These are phyloP conservation scores for Chalara sp. DNA, from an alignment of 2,329 filamentous ascomycete genomes.

Conservation along the genomic window DNA sequence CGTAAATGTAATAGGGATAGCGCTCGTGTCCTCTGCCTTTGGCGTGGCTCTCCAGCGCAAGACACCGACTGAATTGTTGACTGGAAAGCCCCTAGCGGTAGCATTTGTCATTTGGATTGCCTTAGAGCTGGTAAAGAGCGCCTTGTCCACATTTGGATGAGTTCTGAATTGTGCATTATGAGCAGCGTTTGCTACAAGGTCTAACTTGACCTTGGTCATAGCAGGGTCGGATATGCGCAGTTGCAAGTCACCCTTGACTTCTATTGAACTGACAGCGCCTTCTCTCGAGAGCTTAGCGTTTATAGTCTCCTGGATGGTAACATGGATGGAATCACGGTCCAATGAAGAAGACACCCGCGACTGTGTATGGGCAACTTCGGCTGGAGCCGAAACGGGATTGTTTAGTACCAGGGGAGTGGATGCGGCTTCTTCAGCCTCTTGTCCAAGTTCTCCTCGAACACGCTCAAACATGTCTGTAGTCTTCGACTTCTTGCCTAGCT, in stretches of 20 bases:
- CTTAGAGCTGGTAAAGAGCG: constrained; percentile 75
- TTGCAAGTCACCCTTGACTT: constrained; percentile 87
- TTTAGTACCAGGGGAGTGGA: constrained; percentile 57
- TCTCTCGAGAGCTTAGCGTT: constrained; percentile 84
- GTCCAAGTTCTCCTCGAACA: constrained; percentile 85
- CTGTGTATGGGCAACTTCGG: constrained; percentile 42
- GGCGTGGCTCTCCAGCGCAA: constrained; percentile 86
- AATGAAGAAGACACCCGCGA: constrained; percentile 57
- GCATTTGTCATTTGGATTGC: constrained; percentile 82
- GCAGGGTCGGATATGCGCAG: constrained; percentile 83
- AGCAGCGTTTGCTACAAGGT: constrained; percentile 66
- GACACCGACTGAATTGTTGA: constrained; percentile 89
- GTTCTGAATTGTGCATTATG: constrained; percentile 89
- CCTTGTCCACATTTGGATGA: constrained; percentile 93
- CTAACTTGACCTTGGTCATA: constrained; percentile 87
- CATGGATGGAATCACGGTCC: constrained; percentile 79
- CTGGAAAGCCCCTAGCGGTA: constrained; percentile 78
- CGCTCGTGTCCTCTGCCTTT: constrained; percentile 70
- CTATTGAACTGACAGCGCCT: constrained; percentile 76
- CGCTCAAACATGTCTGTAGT: constrained; percentile 96
- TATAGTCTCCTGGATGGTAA: constrained; percentile 85
- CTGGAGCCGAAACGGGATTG: constrained; percentile 40
- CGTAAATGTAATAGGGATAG: constrained; percentile 90
- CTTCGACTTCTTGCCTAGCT: constrained; percentile 97
- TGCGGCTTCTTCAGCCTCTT: constrained; percentile 66